Percentiles rank a stretch among this genome's conserved stretches.
phyloP scores from a whole-genome alignment of 495 filamentous ascomycete genomes.

The Chaetomidium leptoderma region DNA sequence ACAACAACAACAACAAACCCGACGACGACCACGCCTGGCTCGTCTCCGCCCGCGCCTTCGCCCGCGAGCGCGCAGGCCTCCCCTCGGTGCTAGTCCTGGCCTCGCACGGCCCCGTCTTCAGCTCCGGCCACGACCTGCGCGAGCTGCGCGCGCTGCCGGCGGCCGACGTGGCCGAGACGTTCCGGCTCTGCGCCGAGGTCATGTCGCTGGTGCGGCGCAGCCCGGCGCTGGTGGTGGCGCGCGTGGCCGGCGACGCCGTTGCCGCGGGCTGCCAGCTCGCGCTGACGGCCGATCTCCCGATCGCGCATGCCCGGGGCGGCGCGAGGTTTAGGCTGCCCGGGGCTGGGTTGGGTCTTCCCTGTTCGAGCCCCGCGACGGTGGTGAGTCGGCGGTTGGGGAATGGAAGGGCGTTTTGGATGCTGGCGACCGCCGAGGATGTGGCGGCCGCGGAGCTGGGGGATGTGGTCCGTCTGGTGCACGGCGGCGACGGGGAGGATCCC shows the following conservation, averaged over 20 bases:
- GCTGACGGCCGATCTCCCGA: slow-evolving; percentile 24
- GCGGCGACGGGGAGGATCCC: not conserved
- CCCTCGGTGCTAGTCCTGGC: slow-evolving; percentile 28
- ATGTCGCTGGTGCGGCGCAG: slow-evolving; percentile 29
- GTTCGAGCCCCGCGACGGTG: slow-evolving; percentile 24
- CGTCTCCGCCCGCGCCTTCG: slow-evolving; percentile 19
- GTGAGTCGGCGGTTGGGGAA: slow-evolving; percentile 20
- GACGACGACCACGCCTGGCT: slow-evolving; percentile 23
- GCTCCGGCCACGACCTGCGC: slow-evolving; percentile 27
- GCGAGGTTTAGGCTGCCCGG: slow-evolving; percentile 22
- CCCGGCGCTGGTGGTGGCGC: slow-evolving; percentile 22
- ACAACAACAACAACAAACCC: not conserved
- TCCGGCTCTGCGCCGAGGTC: slow-evolving; percentile 24
- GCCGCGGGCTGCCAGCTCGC: slow-evolving; percentile 31
- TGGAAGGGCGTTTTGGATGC: slow-evolving; percentile 20
- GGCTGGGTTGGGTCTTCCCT: slow-evolving; percentile 27
- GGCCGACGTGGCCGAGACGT: slow-evolving; percentile 19
- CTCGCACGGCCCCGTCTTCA: slow-evolving; percentile 26
- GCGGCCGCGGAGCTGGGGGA: slow-evolving; percentile 16
- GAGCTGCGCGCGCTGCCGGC: slow-evolving; percentile 14
- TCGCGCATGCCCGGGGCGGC: slow-evolving; percentile 16
- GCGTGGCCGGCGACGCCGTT: slow-evolving; percentile 24
- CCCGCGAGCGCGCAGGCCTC: slow-evolving; percentile 6
- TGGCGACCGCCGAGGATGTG: slow-evolving; percentile 23
- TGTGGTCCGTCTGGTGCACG: slow-evolving; percentile 14